phyloP scores from a whole-genome alignment of 2,329 filamentous ascomycete genomes.

The Fusarium sp. region DNA sequence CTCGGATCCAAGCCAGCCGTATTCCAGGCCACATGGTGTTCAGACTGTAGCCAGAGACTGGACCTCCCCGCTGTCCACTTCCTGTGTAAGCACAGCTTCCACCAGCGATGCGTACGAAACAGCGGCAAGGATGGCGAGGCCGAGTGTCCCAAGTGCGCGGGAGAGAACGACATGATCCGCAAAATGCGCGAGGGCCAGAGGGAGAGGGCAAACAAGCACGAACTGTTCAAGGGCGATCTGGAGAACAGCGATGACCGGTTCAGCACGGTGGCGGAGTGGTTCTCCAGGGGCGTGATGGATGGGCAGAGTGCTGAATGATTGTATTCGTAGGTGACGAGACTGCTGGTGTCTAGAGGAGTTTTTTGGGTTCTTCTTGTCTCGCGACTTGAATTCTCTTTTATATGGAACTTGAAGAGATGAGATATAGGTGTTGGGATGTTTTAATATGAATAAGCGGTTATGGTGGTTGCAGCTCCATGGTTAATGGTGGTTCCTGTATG shows the following conservation, averaged over 20 bases:
- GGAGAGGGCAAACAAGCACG: slow-evolving; percentile 87
- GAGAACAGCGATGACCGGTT: slow-evolving; percentile 84
- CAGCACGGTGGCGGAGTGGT: slow-evolving; percentile 93
- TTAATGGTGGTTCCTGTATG: no score
- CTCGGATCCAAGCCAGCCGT: slow-evolving; percentile 84
- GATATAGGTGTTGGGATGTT: no score
- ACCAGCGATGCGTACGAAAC: slow-evolving; percentile 82
- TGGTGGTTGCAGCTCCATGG: no score
- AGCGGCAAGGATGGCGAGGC: slow-evolving; percentile 69
- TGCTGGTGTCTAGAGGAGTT: slow-evolving; percentile 36
- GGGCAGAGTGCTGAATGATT: slow-evolving; percentile 51
- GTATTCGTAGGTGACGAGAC: slow-evolving; percentile 1
- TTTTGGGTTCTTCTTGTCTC: no score
- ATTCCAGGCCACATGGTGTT: slow-evolving; percentile 91
- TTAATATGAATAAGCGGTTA: no score
- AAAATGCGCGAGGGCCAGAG: slow-evolving; percentile 88
- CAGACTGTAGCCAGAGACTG: slow-evolving; percentile 80
- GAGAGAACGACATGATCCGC: slow-evolving; percentile 87
- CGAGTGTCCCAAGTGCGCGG: slow-evolving; percentile 88
- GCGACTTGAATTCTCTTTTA: no score
- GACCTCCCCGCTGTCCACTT: slow-evolving; percentile 96
- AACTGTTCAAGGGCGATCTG: slow-evolving; percentile 86
- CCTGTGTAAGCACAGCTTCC: slow-evolving; percentile 96
- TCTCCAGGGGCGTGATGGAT: slow-evolving; percentile 90
- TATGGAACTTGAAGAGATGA: no score